Base-by-base conservation (phyloP, 2,329 filamentous ascomycete genomes). In the Chaetomiaceae sp. region DNA sequence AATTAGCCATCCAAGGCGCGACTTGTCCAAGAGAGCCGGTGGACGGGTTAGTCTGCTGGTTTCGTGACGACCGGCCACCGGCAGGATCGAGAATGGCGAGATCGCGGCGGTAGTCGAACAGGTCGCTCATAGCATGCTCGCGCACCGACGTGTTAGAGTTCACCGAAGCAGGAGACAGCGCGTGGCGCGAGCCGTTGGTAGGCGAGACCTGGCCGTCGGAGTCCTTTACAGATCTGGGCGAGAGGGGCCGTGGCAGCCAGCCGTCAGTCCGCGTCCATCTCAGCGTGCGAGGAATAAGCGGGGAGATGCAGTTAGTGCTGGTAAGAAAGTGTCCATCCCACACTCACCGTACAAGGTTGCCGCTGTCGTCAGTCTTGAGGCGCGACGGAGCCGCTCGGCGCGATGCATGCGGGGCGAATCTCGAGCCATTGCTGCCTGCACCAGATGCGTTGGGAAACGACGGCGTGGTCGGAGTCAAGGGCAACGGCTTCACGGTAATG, bases 61-160 rank as follows among this genome's bases (percentile, higher is more conserved):
- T 80, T 57, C 76, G 74, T 42, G 79, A 65, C 51, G 47, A 30
- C 17, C 74, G 69, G 53, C 66, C 69, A 53, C 78, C 76, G 48
- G 75, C 72, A 27, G 77, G 75, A 53, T 87, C 82, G 58, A 87
- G 71, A 48, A 83, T 77, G 56, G 81, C 75, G 47, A 87, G 75
- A 58, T 88, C 83, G 68, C 83, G 84, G 59, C 83, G 80, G 62
- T 87, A 84, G 62, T 84, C 83, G 61, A 72, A 72, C 57, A 86
- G 75, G 60, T 84, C 80, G 68, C 73, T 76, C 61, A 75, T 64
- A 56, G 75, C 71, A 58, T 73, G 76, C 53, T 78, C 77, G 70
- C 76, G 77, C 54, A 69, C 63, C 54, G 76, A 71, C 54, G 69
- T 68, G 58, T 65, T 67, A 47, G 68, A 66, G 52, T 66, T 63